A percentile compares a stretch with the other conserved stretches of the same genome.
Conservation (phyloP, 192 early-diverging fungal species). For the Rhizophagus sp. region DNA sequence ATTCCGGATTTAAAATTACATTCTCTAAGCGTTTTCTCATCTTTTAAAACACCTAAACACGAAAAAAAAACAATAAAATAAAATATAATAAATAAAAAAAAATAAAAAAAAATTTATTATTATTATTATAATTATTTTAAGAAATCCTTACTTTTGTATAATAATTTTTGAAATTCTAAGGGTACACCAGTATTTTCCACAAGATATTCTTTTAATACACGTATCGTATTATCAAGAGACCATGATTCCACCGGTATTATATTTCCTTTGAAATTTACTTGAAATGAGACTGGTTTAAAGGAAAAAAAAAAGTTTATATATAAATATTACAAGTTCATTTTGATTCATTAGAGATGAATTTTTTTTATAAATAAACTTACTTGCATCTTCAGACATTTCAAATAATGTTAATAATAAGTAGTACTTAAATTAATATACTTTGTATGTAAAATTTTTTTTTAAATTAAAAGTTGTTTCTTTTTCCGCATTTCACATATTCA, state of each 20-base stretch:
- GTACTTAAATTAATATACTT: no score
- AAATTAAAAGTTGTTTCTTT: no score
- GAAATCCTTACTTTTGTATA: conserved; percentile 48
- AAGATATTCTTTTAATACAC: conserved; percentile 44
- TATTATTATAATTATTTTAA: no score
- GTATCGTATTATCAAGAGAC: conserved; percentile 35
- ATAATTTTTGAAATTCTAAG: conserved; percentile 47
- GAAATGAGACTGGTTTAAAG: conserved; percentile 30
- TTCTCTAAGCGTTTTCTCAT: conserved; percentile 30
- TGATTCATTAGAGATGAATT: neutral
- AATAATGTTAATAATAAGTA: no score
- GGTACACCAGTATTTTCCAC: conserved; percentile 40
- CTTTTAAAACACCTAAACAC: conserved; percentile 11
- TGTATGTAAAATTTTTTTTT: no score
- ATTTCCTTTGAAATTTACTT: conserved; percentile 41
- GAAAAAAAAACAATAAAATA: no score
- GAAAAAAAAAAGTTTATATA: neutral
- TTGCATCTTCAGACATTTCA: neutral
- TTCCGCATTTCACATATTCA: no score
- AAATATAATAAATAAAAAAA: neutral
- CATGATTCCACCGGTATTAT: conserved; percentile 34
- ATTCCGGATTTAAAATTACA: conserved; percentile 33
- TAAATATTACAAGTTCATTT: neutral
- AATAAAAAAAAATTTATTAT: neutral
- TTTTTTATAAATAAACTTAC: neutral